These are phyloP conservation scores for Aaosphaeria pasadenensis DNA, from an alignment of 2,329 filamentous ascomycete genomes.

Conservation along the genomic window DNA sequence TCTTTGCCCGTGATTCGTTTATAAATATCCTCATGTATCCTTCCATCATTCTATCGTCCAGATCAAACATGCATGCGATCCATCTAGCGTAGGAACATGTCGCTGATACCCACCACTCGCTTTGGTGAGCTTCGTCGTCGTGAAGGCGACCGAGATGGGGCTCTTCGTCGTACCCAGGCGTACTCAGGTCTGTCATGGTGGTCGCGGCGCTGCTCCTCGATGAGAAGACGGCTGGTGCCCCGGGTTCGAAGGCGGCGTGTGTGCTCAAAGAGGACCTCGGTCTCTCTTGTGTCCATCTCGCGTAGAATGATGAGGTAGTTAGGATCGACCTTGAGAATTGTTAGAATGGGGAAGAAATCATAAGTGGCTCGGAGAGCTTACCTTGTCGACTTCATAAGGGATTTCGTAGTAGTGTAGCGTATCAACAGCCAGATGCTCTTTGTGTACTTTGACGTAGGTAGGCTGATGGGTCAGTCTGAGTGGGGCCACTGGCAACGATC, in stretches of 20 bases:
- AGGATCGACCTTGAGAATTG: constrained; percentile 34
- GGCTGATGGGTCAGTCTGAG: constrained; percentile 34
- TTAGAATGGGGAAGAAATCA: constrained; percentile 3
- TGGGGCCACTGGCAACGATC: constrained; percentile 29
- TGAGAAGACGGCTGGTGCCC: constrained; percentile 26
- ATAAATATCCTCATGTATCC: background rate
- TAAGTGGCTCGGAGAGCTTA: constrained; percentile 29
- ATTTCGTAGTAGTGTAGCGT: constrained; percentile 49
- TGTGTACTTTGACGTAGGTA: constrained; percentile 48
- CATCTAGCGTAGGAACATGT: constrained; percentile 24
- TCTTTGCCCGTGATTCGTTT: background rate
- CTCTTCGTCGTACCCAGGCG: constrained; percentile 41
- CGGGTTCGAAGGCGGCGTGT: constrained; percentile 43
- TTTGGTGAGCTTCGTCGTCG: constrained; percentile 27
- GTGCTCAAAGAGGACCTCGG: constrained; percentile 51
- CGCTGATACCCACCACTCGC: constrained; percentile 29
- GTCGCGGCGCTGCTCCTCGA: constrained; percentile 42
- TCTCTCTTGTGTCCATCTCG: constrained; percentile 48
- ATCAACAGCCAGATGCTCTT: constrained; percentile 44
- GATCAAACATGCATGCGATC: background rate
- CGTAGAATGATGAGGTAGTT: constrained; percentile 50
- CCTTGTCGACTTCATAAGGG: constrained; percentile 47
- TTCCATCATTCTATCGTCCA: background rate
- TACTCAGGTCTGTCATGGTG: constrained; percentile 40
- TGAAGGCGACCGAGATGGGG: constrained; percentile 25